Base-by-base conservation (phyloP, 495 filamentous ascomycete species). In the Penicillium flavigenum region DNA sequence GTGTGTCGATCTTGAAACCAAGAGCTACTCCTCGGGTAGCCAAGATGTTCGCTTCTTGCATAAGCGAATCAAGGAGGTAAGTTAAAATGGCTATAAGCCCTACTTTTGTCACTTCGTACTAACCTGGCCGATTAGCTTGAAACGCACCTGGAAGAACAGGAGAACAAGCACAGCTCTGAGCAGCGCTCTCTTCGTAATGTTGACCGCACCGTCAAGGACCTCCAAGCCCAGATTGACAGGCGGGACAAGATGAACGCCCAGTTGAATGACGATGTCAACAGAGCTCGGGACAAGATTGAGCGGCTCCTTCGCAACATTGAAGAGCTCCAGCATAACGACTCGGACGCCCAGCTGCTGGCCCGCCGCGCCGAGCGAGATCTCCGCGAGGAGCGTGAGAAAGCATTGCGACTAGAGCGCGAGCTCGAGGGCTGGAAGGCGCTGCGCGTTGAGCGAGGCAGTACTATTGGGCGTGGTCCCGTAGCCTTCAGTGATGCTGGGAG, bases 41-140 rank as follows among this genome's bases (percentile, higher is more conserved):
- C 90, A 97, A 57, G 94, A 98, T 72, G 90, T 98, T 58, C 85
- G 92, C 59, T 98, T 98, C 79, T 76, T 98, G 68, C 88, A 96
- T 75, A 91, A 92, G 62, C 84, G 94, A 39, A 89, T 98, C 61
- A 92, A 97, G 79, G 95, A 98, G 81, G 93, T 96, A 82, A 80
- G 81, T 62, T 53, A 17, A 34, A 12, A 34, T 3, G 1, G 8
- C 24, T 10, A 11, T 0, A 47, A 7, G 26, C 20, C 49, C 27
- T 4, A 27, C 24, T 10, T 8, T 16, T 20, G 20, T 27, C 11
- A 17, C 12, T 54, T 27, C 32, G 44, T 60, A 19, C 62, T 72
- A 66, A 71, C 41, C 41, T 34, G n/a, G 26, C 34, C 36, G 6
- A 39, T 45, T 62, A 98, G 92, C 87, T 98, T 54, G 94, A 98